A percentile compares a stretch with the other conserved stretches of the same genome.
phyloP scores from a whole-genome alignment of 2,329 filamentous ascomycete genomes.

The Aspergillus hiratsukae region DNA sequence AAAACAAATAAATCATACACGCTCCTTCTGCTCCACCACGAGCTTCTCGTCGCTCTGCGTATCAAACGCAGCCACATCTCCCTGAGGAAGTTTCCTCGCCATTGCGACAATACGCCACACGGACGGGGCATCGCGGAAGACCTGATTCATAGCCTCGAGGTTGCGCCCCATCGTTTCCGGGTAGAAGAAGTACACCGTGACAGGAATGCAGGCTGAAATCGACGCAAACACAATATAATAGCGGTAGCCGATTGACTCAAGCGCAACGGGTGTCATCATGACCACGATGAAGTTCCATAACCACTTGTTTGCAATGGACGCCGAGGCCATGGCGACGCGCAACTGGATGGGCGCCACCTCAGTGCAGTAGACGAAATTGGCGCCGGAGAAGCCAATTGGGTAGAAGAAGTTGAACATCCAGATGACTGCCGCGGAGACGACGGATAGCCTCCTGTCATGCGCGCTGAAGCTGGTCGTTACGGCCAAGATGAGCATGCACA shows the following conservation, averaged over 20 bases:
- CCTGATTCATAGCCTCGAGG: conserved; percentile 19
- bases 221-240: conserved; percentile 32
- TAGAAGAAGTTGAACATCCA: conserved; percentile 19
- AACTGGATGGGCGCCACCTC: conserved; percentile 16
- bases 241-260: conserved; percentile 27
- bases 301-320: conserved; percentile 14
- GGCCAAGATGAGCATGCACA: conserved; percentile 14
- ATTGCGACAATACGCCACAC: not conserved
- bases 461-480: conserved; percentile 12
- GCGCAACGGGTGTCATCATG: conserved; percentile 39
- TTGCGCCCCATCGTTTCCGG: conserved; percentile 37
- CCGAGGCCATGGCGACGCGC: conserved; percentile 14
- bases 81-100: not conserved
- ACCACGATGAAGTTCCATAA: conserved; percentile 44
- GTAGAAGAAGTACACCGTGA: conserved; percentile 46
- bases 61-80: not conserved
- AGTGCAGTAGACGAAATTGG: conserved; percentile 17
- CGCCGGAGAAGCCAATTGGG: conserved; percentile 17
- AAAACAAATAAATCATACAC: no score
- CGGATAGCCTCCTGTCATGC: conserved; percentile 2
- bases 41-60: not conserved
- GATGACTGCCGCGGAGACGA: conserved; percentile 12
- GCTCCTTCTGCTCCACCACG: no score
- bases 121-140: conserved; percentile 4
- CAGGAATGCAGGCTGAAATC: conserved; percentile 39